A percentile compares a stretch with the other conserved stretches of the same genome.
Evolutionary conservation across 768 basidiomycete genomes (phyloP).

Genomic region (Trichaptum fuscoviolaceum): DNA sequence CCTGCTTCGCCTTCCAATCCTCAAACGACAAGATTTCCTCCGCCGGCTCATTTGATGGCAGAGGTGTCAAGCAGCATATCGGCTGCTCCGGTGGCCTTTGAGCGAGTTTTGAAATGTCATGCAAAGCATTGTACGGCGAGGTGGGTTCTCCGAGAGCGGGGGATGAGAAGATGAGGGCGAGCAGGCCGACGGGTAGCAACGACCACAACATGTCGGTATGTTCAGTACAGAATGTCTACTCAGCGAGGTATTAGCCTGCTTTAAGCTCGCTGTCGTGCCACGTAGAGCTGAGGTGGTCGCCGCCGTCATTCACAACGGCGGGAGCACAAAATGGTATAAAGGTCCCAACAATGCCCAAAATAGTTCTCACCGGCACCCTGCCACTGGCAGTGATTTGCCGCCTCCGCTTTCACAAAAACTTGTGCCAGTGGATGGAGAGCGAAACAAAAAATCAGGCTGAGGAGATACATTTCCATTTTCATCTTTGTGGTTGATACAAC

Average conservation of each 20-base stretch:
- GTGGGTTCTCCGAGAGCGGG: slow-evolving; percentile 29
- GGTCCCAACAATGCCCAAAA: neutral
- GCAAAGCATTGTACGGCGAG: slow-evolving; percentile 55
- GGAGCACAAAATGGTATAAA: neutral
- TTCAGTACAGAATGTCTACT: no score
- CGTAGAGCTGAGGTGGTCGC: neutral
- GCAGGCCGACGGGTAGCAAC: slow-evolving; percentile 26
- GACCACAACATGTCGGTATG: slow-evolving; percentile 10
- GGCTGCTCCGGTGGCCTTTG: slow-evolving; percentile 50
- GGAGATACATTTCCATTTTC: neutral
- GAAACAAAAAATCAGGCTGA: neutral
- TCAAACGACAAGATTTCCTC: slow-evolving; percentile 78
- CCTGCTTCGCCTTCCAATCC: slow-evolving; percentile 78
- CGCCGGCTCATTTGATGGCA: slow-evolving; percentile 33
- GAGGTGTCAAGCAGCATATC: slow-evolving; percentile 63
- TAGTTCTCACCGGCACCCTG: neutral
- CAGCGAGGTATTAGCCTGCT: neutral
- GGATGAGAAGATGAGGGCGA: slow-evolving; percentile 33
- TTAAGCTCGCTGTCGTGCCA: neutral
- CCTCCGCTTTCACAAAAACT: neutral
- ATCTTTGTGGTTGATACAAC: neutral
- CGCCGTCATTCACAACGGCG: neutral
- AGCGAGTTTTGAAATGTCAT: slow-evolving; percentile 43
- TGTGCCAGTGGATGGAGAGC: no score
- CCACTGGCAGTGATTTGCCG: no score